Conservation (phyloP, 306 rosid species). For the Benincasa hispida region DNA sequence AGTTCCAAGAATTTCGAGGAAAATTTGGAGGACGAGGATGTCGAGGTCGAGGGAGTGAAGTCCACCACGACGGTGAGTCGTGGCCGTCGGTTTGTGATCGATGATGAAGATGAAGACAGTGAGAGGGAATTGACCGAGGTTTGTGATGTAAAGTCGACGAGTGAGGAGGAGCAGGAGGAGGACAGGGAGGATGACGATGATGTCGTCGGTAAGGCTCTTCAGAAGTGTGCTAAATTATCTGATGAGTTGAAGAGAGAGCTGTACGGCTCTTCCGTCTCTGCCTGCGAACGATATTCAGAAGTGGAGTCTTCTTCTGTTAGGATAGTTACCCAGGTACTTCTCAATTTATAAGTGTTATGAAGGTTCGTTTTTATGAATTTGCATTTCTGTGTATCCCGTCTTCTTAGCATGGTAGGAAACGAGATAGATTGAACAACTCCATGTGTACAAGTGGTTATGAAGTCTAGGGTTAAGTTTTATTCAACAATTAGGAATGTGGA, state of each 20-base stretch:
- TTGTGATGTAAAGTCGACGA: conserved; percentile 31
- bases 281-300: conserved; percentile 64
- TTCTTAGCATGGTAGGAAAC: background rate
- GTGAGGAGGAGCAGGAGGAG: conserved; percentile 23
- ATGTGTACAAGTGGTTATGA: background rate
- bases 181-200: conserved; percentile 30
- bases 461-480: background rate
- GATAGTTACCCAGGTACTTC: conserved; percentile 70
- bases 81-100: conserved; percentile 61
- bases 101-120: conserved; percentile 48
- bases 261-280: conserved; percentile 49
- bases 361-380: background rate
- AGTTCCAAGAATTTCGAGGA: background rate
- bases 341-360: background rate
- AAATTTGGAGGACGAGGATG: conserved; percentile 54
- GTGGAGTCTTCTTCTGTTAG: conserved; percentile 70
- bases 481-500: background rate
- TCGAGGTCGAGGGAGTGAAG: conserved; percentile 13
- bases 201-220: conserved; percentile 80
- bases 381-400: background rate
- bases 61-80: conserved; percentile 20
- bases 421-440: background rate
- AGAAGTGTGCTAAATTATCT: conserved; percentile 68
- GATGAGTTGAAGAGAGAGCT: conserved; percentile 71
- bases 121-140: conserved; percentile 30